Percentiles rank a stretch among this genome's conserved stretches.
These are phyloP conservation scores for Pulveroboletus sp. DNA, from an alignment of 768 basidiomycete species.

Conservation along the genomic window DNA sequence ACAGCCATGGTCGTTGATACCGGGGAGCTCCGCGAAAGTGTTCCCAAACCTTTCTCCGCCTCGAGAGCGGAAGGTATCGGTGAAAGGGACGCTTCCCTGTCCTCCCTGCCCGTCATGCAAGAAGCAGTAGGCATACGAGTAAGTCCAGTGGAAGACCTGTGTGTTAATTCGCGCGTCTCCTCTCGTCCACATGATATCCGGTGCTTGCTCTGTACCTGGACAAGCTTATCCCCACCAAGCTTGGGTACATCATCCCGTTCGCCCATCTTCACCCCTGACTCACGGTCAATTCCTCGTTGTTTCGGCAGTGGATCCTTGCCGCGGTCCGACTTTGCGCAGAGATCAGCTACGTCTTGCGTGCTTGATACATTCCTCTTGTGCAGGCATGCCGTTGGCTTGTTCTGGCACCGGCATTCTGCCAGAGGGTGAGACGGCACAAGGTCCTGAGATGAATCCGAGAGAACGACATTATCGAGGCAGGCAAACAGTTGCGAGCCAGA, in stretches of 20 bases:
- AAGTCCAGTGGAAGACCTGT: not conserved
- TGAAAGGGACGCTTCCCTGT: not conserved
- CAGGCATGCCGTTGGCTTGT: not conserved
- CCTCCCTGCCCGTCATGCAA: not conserved
- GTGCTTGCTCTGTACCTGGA: not conserved
- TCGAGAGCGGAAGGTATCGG: not conserved
- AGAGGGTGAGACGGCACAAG: not conserved
- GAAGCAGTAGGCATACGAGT: not conserved
- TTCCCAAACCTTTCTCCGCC: not conserved
- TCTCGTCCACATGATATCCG: not conserved
- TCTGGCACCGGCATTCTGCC: not conserved
- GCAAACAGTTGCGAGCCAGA: constrained; percentile 11
- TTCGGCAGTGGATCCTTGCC: constrained; percentile 6
- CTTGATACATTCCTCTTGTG: not conserved
- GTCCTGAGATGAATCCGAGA: not conserved
- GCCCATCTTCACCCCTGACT: not conserved
- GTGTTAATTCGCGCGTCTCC: not conserved
- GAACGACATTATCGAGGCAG: constrained; percentile 14
- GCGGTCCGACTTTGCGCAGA: not conserved
- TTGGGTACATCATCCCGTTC: not conserved
- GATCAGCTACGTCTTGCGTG: not conserved
- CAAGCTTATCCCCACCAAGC: not conserved
- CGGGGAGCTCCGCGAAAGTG: not conserved
- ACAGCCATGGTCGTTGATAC: not conserved
- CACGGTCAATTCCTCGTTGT: constrained; percentile 14